Evolutionary conservation across 2,329 filamentous ascomycete genomes (phyloP).

Genomic region (Fonsecaea erecta): DNA sequence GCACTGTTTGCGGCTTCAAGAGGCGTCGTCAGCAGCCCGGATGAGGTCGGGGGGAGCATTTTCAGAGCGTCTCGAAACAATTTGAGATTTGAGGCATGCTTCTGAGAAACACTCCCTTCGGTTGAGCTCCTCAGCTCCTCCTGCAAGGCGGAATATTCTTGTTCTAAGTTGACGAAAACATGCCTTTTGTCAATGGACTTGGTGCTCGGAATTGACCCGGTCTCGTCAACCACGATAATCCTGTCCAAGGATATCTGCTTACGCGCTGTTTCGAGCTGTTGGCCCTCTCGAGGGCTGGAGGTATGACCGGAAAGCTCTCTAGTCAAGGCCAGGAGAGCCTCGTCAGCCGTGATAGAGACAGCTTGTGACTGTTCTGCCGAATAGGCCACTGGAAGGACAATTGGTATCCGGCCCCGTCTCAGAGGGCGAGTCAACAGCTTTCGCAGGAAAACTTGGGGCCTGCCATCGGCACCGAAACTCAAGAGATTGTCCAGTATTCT

Average conservation of each 20-base stretch:
- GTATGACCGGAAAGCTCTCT: constrained; percentile 74
- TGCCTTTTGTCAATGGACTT: constrained; percentile 60
- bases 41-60: constrained; percentile 80
- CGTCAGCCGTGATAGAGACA: constrained; percentile 59
- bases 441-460: constrained; percentile 47
- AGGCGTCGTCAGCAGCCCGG: constrained; percentile 86
- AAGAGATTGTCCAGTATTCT: constrained; percentile 68
- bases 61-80: constrained; percentile 72
- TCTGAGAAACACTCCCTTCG: constrained; percentile 37
- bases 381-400: constrained; percentile 70
- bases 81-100: constrained; percentile 54
- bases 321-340: constrained; percentile 76
- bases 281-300: constrained; percentile 49
- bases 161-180: constrained; percentile 90
- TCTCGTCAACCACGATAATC: constrained; percentile 83
- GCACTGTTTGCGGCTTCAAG: constrained; percentile 73
- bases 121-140: constrained; percentile 58
- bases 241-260: constrained; percentile 73
- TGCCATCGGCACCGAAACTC: constrained; percentile 45
- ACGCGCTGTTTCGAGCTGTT: constrained; percentile 51
- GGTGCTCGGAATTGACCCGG: constrained; percentile 74
- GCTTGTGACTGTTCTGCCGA: constrained; percentile 55
- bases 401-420: constrained; percentile 69
- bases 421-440: constrained; percentile 68
- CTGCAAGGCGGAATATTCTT: constrained; percentile 76